Base-by-base conservation (phyloP, 306 rosid species). In the Pterocarpus santalinus region DNA sequence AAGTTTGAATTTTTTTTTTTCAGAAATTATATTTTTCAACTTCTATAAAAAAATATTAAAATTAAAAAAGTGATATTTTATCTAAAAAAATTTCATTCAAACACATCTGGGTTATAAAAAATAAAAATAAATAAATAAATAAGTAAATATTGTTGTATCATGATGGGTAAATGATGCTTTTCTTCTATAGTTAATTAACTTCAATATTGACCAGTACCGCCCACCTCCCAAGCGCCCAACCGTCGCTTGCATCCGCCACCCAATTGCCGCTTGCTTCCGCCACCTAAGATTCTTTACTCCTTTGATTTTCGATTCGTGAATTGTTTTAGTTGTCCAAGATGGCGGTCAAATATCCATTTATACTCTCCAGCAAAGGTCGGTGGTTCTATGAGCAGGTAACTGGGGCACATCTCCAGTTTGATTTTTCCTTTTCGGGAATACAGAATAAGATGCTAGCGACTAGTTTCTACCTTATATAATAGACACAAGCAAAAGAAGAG, bases 251-350 rank as follows among this genome's bases (percentile, higher is more conserved):
- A 38, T 6, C 41, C 7, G 41, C 38, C 28, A 22, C 28, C 28
- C 28, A 22, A 22, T 22, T 22, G 28, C 28, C 28, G 28, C 28
- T 22, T 22, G 28, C 28, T 22, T 22, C 28, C 28, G 28, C 28
- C 28, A 22, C 28, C 28, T 22, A 38, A 60, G 49, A 15, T 74
- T 41, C 17, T 74, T 44, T 74, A 11, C 15, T 58, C n/a, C 68
- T 41, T n/a, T 36, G 65, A n/a, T 13, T 65, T 65, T 77, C 66
- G 1, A 0, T 43, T 43, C 10, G 4, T 57, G 44, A 32, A 28
- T 64, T 56, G 77, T 69, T 69, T 57, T 57, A 69, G 69, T 34
- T 33, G 72, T 70, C 65, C 71, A 58, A 70, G 65, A 70, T 60
- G 4, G 4, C 6, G 53, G 72, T 8, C 14, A 33, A 46, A 36